Evolutionary conservation across 768 basidiomycete genomes (phyloP).

Genomic region (Russula virescens): DNA sequence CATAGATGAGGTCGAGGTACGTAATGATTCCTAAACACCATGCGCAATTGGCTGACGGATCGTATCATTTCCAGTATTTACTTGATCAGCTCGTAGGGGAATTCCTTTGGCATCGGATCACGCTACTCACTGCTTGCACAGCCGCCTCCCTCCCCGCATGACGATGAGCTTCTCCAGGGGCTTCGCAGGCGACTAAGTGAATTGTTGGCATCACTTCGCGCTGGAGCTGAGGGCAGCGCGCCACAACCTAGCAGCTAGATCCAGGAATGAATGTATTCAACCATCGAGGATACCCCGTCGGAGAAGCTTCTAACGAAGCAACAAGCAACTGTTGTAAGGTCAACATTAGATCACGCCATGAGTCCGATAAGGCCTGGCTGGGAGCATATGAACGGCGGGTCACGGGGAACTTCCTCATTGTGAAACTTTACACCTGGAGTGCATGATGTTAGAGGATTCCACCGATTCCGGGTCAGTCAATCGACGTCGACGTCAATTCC

Average conservation of each 20-base stretch:
- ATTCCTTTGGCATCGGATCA: background rate
- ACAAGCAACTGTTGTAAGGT: too few relatives aligned
- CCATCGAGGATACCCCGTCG: too few relatives aligned
- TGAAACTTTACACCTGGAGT: too few relatives aligned
- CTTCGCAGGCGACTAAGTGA: conserved; percentile 24
- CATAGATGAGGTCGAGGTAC: conserved; percentile 28
- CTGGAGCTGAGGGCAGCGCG: conserved; percentile 24
- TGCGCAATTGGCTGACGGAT: background rate
- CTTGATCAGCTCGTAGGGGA: conserved; percentile 26
- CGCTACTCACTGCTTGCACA: background rate
- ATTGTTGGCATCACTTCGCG: conserved; percentile 22
- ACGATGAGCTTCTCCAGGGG: conserved; percentile 24
- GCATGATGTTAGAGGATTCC: too few relatives aligned
- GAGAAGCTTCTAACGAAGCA: too few relatives aligned
- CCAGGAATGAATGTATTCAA: too few relatives aligned
- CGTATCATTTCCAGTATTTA: conserved; percentile 21
- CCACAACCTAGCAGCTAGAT: background rate
- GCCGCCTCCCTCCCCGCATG: conserved; percentile 26
- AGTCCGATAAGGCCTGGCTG: too few relatives aligned
- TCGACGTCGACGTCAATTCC: too few relatives aligned
- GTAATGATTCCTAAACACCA: background rate
- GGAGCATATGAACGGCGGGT: too few relatives aligned
- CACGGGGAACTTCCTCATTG: too few relatives aligned
- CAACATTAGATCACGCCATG: too few relatives aligned
- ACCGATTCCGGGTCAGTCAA: too few relatives aligned